Conservation (phyloP, 805 yeast species). For the Sugiyamaella smithiae region DNA sequence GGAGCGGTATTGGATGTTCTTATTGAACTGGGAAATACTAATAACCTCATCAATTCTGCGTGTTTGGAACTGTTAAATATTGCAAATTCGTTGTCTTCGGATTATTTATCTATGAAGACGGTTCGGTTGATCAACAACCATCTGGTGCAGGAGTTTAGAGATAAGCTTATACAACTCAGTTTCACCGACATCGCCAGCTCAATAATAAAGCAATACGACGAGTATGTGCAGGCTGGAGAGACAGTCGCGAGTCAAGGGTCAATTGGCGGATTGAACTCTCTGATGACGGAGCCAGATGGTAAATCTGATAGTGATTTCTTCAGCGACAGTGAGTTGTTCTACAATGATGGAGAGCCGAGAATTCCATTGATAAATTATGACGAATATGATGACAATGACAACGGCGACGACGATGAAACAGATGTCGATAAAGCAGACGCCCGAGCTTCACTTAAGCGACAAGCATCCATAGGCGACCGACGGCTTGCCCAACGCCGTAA, state of each 20-base stretch:
- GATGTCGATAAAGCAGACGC: slow-evolving; percentile 4
- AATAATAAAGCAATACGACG: slow-evolving; percentile 14
- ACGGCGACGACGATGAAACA: slow-evolving; percentile 1
- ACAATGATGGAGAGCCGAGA: not conserved
- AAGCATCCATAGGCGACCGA: slow-evolving; percentile 4
- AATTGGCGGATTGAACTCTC: slow-evolving; percentile 5
- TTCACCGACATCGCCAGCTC: slow-evolving; percentile 28
- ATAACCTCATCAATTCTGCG: slow-evolving; percentile 71
- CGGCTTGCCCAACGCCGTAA: slow-evolving; percentile 11
- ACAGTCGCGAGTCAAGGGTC: not conserved
- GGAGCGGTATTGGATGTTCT: slow-evolving; percentile 50
- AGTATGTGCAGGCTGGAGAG: not conserved
- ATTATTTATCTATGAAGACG: not conserved
- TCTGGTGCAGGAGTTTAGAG: slow-evolving; percentile 33
- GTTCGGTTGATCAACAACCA: slow-evolving; percentile 29
- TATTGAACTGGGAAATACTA: slow-evolving; percentile 44
- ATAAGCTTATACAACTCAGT: slow-evolving; percentile 33
- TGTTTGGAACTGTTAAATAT: slow-evolving; percentile 55
- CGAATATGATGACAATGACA: slow-evolving; percentile 6
- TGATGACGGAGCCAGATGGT: slow-evolving; percentile 13
- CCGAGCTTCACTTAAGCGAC: slow-evolving; percentile 14
- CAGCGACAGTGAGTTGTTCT: not conserved
- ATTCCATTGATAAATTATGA: not conserved
- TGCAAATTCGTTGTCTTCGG: not conserved
- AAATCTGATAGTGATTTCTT: slow-evolving; percentile 5